Evolutionary conservation across 108 stramenopile genomes (phyloP).

Genomic region (Discostella pseudostelligera): DNA sequence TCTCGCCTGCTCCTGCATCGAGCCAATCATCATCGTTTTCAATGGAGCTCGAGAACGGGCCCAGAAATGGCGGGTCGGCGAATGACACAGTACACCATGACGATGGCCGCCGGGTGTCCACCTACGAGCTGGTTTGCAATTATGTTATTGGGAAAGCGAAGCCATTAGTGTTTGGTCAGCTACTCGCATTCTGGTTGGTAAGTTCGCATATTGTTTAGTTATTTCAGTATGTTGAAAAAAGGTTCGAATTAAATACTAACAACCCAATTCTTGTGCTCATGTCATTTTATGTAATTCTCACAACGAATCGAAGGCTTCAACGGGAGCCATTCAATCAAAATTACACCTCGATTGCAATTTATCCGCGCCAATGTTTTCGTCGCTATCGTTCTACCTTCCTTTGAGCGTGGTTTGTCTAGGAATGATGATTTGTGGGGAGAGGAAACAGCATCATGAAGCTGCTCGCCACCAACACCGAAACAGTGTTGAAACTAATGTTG

Average conservation of each 20-base stretch:
- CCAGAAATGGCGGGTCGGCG: background rate
- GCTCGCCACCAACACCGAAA: background rate
- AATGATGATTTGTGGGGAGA: constrained; percentile 18
- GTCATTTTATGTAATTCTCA: background rate
- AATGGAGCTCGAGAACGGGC: too few species aligned
- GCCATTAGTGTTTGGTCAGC: constrained; percentile 33
- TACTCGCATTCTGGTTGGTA: constrained; percentile 39
- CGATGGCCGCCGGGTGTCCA: constrained; percentile 10
- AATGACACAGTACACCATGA: background rate
- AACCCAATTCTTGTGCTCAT: background rate
- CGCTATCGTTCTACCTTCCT: constrained; percentile 51
- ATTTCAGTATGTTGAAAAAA: background rate
- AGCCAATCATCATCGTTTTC: too few species aligned
- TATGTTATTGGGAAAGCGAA: constrained; percentile 23
- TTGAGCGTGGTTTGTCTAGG: constrained; percentile 29
- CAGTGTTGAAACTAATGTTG: too few species aligned
- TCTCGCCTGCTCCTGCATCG: too few species aligned
- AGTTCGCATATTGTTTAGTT: background rate
- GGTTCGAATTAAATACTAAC: too few species aligned
- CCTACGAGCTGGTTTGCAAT: constrained; percentile 20
- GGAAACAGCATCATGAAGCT: background rate
- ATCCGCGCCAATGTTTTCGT: constrained; percentile 67
- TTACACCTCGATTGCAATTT: constrained; percentile 58
- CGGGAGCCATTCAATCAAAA: constrained; percentile 52
- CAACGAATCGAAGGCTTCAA: constrained; percentile 17